Evolutionary conservation across 1,284 basidiomycete genomes (phyloP).

Genomic region (Phlebopus sp.): DNA sequence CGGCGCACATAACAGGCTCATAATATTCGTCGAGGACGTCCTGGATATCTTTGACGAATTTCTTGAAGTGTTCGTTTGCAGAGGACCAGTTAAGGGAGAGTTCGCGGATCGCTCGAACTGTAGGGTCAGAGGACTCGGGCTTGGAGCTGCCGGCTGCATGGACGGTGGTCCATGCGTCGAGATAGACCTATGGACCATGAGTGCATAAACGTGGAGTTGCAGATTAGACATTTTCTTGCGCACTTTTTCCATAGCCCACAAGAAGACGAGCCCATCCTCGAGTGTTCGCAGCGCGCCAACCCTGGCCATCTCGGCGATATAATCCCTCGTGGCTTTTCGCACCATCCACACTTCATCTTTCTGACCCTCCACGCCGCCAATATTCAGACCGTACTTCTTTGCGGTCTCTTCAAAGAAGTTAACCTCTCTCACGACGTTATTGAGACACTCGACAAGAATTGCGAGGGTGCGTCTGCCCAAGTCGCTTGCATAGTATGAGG

Average conservation of each 20-base stretch:
- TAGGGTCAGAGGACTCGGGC: slow-evolving; percentile 14
- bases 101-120: slow-evolving; percentile 40
- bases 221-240: slow-evolving; percentile 10
- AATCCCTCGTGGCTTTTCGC: slow-evolving; percentile 61
- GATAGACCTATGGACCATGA: slow-evolving; percentile 42
- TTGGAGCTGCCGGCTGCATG: slow-evolving; percentile 25
- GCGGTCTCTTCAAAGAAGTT: slow-evolving; percentile 59
- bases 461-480: slow-evolving; percentile 45
- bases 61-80: slow-evolving; percentile 50
- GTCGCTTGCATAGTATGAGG: slow-evolving; percentile 26
- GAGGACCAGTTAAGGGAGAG: slow-evolving; percentile 67
- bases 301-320: slow-evolving; percentile 67
- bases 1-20: slow-evolving; percentile 9
- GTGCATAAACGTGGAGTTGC: neutral
- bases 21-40: slow-evolving; percentile 49
- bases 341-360: slow-evolving; percentile 40
- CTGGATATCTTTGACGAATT: slow-evolving; percentile 57
- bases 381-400: slow-evolving; percentile 40
- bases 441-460: slow-evolving; percentile 48
- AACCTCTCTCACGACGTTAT: slow-evolving; percentile 59
- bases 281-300: slow-evolving; percentile 45
- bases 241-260: slow-evolving; percentile 80
- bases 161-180: slow-evolving; percentile 65
- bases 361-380: slow-evolving; percentile 29
- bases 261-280: slow-evolving; percentile 65